A percentile compares a stretch with the other conserved stretches of the same genome.
Conservation (phyloP, 345 rosid genomes). For the Trapa bicornis region DNA sequence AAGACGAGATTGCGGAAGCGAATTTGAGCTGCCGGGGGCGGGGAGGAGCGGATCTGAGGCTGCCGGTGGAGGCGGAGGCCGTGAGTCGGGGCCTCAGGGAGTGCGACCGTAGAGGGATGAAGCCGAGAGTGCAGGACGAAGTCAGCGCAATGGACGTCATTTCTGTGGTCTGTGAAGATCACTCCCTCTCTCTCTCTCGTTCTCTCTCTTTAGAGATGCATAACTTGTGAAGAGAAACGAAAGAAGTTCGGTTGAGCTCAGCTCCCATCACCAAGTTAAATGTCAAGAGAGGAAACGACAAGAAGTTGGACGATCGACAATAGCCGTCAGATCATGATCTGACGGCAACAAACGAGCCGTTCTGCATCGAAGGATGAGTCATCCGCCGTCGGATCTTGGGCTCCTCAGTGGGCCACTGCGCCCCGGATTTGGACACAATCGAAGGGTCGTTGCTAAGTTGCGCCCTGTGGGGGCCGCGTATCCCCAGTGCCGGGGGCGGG, state of each 20-base stretch:
- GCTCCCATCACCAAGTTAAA: background rate
- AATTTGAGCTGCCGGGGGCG: conserved; percentile 17
- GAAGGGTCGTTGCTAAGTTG: too few species aligned
- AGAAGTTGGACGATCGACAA: background rate
- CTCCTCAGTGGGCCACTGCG: background rate
- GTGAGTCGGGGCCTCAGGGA: conserved; percentile 18
- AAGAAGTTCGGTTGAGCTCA: background rate
- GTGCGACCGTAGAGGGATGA: conserved; percentile 30
- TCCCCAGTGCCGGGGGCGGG: too few species aligned
- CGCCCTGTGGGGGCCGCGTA: too few species aligned
- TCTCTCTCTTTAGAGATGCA: background rate
- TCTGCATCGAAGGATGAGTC: background rate
- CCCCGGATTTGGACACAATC: background rate
- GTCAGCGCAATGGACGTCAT: conserved; percentile 75
- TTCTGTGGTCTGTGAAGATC: background rate
- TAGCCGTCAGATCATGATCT: conserved; percentile 26
- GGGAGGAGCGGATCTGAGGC: conserved; percentile 13
- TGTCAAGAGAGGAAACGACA: background rate
- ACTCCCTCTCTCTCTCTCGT: background rate
- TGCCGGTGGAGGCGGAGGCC: conserved; percentile 8
- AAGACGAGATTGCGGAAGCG: background rate
- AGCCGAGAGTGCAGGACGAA: conserved; percentile 41
- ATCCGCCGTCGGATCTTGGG: conserved; percentile 10
- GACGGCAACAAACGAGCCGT: conserved; percentile 20
- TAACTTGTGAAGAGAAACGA: background rate